Percentiles rank a stretch among this genome's conserved stretches.
Conservation (phyloP, 441 rosid genomes). For the Codiaeum variegatum region DNA sequence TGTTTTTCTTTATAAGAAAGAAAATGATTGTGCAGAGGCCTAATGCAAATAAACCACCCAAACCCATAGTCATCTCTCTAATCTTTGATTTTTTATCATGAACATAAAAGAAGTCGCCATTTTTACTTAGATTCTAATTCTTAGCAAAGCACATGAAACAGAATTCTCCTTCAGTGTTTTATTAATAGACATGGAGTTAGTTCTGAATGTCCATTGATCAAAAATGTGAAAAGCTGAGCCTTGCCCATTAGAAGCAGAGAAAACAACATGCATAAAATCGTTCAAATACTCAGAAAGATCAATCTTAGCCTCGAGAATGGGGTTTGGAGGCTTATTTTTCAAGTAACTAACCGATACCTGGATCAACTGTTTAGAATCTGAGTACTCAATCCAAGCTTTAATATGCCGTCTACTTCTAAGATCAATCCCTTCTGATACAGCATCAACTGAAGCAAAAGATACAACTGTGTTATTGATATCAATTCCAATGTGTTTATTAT, state of each 20-base stretch:
- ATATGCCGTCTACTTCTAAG: conserved; percentile 51
- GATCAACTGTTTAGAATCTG: conserved; percentile 45
- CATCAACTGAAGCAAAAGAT: conserved; percentile 58
- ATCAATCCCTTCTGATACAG: conserved; percentile 47
- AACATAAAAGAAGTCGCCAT: conserved; percentile 1
- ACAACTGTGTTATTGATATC: conserved; percentile 41
- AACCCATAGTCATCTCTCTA: conserved; percentile 37
- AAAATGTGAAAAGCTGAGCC: conserved; percentile 65
- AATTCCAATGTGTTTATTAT: conserved; percentile 64
- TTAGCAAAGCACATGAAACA: conserved; percentile 47
- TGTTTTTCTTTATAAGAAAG: conserved; percentile 35
- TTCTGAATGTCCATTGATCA: conserved; percentile 60
- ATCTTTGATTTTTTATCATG: conserved; percentile 12
- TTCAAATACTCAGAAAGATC: conserved; percentile 55
- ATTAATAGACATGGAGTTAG: conserved; percentile 43
- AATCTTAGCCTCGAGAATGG: conserved; percentile 48
- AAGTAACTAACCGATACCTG: conserved; percentile 61
- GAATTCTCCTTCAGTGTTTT: conserved; percentile 39
- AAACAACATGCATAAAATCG: conserved; percentile 80
- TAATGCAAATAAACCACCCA: conserved; percentile 42
- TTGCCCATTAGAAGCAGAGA: conserved; percentile 67
- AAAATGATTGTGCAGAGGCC: conserved; percentile 32
- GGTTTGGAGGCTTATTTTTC: conserved; percentile 43
- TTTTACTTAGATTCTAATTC: conserved; percentile 25
- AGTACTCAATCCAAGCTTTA: conserved; percentile 71